A percentile compares a stretch with the other conserved stretches of the same genome.
Evolutionary conservation across 306 rosid genomes (phyloP).

Genomic region (Lablab purpureus): DNA sequence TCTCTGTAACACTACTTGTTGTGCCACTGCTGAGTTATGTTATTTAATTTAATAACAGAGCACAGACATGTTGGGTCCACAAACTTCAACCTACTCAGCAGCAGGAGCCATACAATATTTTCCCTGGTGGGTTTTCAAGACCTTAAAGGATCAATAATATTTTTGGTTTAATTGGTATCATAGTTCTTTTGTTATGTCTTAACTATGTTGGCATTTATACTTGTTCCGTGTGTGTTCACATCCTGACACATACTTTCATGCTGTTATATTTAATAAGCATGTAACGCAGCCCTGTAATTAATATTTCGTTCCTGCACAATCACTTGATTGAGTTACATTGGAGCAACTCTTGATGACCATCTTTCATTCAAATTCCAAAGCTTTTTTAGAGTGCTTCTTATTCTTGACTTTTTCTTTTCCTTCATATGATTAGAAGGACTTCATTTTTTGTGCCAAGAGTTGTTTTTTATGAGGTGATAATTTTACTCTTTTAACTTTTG

Average conservation of each 20-base stretch:
- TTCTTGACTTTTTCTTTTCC: neutral
- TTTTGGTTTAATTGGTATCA: conserved; percentile 40
- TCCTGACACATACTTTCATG: conserved; percentile 13
- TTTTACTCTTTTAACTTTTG: conserved; percentile 33
- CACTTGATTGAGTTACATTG: neutral
- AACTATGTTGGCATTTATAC: neutral
- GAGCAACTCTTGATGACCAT: conserved; percentile 8
- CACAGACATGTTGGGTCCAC: conserved; percentile 99
- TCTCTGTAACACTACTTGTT: conserved; percentile 41
- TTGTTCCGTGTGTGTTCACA: conserved; percentile 10
- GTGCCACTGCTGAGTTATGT: conserved; percentile 14
- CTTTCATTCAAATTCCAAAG: neutral
- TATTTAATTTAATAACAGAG: conserved; percentile 64
- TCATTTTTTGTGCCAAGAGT: neutral
- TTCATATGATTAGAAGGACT: neutral
- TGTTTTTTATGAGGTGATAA: neutral
- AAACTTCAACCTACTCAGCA: conserved; percentile 94
- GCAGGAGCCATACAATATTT: conserved; percentile 98
- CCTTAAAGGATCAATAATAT: conserved; percentile 39
- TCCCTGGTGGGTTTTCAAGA: conserved; percentile 70
- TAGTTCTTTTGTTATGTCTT: conserved; percentile 33
- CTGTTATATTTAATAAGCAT: conserved; percentile 19
- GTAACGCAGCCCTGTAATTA: neutral
- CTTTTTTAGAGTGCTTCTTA: neutral
- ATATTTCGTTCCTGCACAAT: neutral